Evolutionary conservation across 345 rosid genomes (phyloP).

Genomic region (Camelina neglecta): DNA sequence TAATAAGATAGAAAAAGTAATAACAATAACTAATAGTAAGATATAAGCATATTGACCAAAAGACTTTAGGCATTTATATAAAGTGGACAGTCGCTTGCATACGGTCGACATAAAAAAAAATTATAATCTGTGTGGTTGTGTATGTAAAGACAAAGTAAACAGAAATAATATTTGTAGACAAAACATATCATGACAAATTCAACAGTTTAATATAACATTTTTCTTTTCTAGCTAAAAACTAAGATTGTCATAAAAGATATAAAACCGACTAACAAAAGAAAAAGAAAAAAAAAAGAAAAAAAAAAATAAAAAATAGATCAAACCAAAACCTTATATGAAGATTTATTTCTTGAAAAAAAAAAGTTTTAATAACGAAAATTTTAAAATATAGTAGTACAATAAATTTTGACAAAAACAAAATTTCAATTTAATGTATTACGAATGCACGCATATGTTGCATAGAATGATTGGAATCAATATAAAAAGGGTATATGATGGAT

Average conservation of each 20-base stretch:
- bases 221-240: too few species aligned
- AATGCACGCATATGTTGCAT: constrained; percentile 23
- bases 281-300: too few species aligned
- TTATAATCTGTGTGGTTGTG: background rate
- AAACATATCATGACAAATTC: constrained; percentile 13
- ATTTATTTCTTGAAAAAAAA: background rate
- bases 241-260: background rate
- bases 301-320: background rate
- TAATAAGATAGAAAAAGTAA: background rate
- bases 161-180: background rate
- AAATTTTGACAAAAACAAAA: background rate
- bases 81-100: constrained; percentile 26
- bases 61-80: constrained; percentile 26
- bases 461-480: background rate
- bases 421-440: background rate
- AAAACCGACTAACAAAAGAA: too few species aligned
- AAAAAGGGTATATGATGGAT: background rate
- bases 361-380: background rate
- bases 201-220: background rate
- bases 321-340: background rate
- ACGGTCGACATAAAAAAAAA: constrained; percentile 28
- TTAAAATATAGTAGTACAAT: background rate
- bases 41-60: constrained; percentile 29
- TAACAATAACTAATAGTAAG: background rate
- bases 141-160: background rate